Percentiles rank a stretch among this genome's conserved stretches.
These are phyloP conservation scores for Candida insectorum DNA, from an alignment of 805 yeast species.

Conservation along the genomic window DNA sequence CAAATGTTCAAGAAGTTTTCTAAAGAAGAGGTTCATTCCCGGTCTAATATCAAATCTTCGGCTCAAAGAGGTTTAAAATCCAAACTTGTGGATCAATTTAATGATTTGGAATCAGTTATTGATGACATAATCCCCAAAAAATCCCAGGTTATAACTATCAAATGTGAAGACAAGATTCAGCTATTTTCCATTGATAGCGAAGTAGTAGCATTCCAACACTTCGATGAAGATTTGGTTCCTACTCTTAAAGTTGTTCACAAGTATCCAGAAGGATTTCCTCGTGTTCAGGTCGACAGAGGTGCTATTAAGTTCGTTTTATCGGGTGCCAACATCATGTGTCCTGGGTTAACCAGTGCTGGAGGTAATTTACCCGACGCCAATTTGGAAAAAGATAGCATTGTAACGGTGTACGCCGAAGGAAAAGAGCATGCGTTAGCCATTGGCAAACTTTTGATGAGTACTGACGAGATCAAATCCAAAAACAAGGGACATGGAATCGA, in stretches of 20 bases:
- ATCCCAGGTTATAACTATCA: conserved; percentile 71
- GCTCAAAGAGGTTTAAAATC: conserved; percentile 86
- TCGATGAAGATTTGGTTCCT: conserved; percentile 77
- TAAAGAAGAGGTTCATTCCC: conserved; percentile 83
- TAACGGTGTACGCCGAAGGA: conserved; percentile 86
- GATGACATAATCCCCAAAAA: conserved; percentile 88
- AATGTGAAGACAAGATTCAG: conserved; percentile 87
- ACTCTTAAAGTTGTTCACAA: conserved; percentile 71
- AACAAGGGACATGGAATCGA: conserved; percentile 92
- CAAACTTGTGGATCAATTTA: conserved; percentile 70
- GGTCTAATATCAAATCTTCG: conserved; percentile 89
- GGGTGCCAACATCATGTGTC: conserved; percentile 97
- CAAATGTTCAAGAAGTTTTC: conserved; percentile 69
- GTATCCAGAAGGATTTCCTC: conserved; percentile 80
- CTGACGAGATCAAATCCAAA: conserved; percentile 76
- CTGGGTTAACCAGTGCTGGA: conserved; percentile 85
- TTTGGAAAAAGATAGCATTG: conserved; percentile 64
- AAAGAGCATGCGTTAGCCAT: conserved; percentile 87
- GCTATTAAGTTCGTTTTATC: conserved; percentile 94
- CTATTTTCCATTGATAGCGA: conserved; percentile 70
- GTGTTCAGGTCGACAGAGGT: conserved; percentile 89
- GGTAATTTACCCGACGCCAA: conserved; percentile 77
- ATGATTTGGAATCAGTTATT: conserved; percentile 67
- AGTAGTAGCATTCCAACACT: conserved; percentile 76
- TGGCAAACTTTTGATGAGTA: conserved; percentile 84